phyloP scores from a whole-genome alignment of 441 rosid genomes.

The Erodium moschatum region DNA sequence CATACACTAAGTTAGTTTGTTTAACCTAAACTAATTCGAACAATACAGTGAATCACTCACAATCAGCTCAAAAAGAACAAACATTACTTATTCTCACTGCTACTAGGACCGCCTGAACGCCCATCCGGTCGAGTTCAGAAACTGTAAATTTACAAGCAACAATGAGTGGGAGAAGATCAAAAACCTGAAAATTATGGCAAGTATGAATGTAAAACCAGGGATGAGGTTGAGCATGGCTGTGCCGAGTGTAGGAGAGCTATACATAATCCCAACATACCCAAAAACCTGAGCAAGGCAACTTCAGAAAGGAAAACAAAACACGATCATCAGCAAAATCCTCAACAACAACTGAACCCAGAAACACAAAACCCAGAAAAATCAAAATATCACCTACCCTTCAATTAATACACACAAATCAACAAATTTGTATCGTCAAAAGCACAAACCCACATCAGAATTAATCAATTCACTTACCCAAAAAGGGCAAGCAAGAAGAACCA shows the following conservation, averaged over 20 bases:
- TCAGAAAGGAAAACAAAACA: conserved; percentile 11
- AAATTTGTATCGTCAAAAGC: neutral
- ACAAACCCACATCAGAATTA: neutral
- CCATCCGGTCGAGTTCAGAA: neutral
- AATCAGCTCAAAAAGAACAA: neutral
- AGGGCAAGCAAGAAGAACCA: conserved; percentile 48
- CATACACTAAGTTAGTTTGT: neutral
- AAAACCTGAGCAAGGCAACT: conserved; percentile 39
- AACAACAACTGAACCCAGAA: conserved; percentile 8
- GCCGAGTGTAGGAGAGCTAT: conserved; percentile 54
- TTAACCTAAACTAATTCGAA: neutral
- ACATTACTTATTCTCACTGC: neutral
- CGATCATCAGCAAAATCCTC: conserved; percentile 9
- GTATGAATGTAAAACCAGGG: conserved; percentile 48
- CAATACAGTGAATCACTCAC: neutral
- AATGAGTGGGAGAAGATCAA: conserved; percentile 8
- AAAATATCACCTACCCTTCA: neutral
- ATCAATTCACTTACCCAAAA: conserved; percentile 31
- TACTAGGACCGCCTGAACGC: neutral
- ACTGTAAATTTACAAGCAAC: neutral
- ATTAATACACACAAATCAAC: conserved; percentile 10
- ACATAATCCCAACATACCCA: conserved; percentile 53
- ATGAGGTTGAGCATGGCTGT: conserved; percentile 59
- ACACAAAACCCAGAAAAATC: neutral
- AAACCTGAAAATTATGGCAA: conserved; percentile 53